Base-by-base conservation (phyloP, 2,329 filamentous ascomycete genomes). In the Penicillium digitatum region DNA sequence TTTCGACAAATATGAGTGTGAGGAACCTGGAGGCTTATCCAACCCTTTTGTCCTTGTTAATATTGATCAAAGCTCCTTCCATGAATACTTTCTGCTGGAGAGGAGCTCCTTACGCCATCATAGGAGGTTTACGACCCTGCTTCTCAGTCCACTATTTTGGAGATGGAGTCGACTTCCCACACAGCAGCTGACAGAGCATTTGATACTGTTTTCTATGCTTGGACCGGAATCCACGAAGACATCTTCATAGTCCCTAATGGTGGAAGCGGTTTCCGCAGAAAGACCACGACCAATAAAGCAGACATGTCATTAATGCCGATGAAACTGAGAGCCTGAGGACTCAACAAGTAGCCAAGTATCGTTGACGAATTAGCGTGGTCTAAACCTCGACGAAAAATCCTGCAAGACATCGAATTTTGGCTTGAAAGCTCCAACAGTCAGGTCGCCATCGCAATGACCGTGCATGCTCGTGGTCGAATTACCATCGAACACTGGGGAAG, bases 21-120 rank as follows among this genome's bases (percentile, higher is more conserved):
- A 34, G 14, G 7, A 16, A 34, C n/a, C 32, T 16, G 14, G 6
- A 34, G 32, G 32, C 14, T 7, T 16, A 16, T 34, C 32, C 32
- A 34, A 34, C 14, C 32, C 32, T 34, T 34, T 8, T 16, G 16
- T 34, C 32, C 16, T 37, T 14, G 48, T 58, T 12, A 37, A 52
- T 42, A 39, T 58, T 32, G 52, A 58, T 29, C 48, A 58, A 22
- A n/a, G 27, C 39, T 58, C 55, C 44, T 58, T 55, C 48, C 34
- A 42, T 2, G 38, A 57, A 24, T 52, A 44, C 29, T 58, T 58
- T 40, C 38, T 55, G 1, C 52, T 4, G 51, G 18, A 24, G 45
- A 55, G n/a, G 43, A 35, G n/a, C 12, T 45, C n/a, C 44, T 48
- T n/a, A 37, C 18, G 26, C 48, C 37, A 1, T 58, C 44, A 27